phyloP scores from a whole-genome alignment of 352 stramenopile species.

The Thalassiosira livingstoniorum region DNA sequence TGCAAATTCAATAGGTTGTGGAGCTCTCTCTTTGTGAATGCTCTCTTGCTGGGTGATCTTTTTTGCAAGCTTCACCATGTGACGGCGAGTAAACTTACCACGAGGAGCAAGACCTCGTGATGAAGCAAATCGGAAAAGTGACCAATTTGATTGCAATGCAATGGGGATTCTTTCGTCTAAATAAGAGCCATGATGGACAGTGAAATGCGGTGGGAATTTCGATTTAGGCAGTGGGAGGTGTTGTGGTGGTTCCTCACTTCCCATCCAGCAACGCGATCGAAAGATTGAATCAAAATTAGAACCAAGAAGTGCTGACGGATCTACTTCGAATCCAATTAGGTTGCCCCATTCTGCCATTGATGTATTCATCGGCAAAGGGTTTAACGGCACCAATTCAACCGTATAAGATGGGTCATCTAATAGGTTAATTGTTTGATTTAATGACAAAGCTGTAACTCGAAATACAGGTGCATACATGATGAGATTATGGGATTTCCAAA shows the following conservation, averaged over 20 bases:
- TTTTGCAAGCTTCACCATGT: neutral
- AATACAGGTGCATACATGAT: neutral
- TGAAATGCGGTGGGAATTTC: neutral
- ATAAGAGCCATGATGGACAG: neutral
- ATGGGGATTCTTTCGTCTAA: neutral
- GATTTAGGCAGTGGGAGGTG: neutral
- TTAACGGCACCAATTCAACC: neutral
- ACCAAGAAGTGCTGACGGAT: neutral
- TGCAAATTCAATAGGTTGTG: neutral
- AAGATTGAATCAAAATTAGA: neutral
- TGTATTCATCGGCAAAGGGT: neutral
- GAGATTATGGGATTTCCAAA: slow-evolving; percentile 2
- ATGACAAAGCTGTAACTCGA: neutral
- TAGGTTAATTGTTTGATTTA: neutral
- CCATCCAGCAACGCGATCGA: neutral
- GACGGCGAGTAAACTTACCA: too few relatives aligned
- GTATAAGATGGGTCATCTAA: neutral
- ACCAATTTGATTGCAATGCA: slow-evolving; percentile 1
- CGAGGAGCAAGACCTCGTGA: neutral
- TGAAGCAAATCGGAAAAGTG: neutral
- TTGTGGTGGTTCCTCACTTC: neutral
- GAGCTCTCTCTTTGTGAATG: neutral
- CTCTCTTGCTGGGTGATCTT: neutral
- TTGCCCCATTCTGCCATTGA: neutral
- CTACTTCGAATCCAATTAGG: neutral